phyloP scores from a whole-genome alignment of 192 early-diverging fungal genomes.

The Spinellus fusiger region DNA sequence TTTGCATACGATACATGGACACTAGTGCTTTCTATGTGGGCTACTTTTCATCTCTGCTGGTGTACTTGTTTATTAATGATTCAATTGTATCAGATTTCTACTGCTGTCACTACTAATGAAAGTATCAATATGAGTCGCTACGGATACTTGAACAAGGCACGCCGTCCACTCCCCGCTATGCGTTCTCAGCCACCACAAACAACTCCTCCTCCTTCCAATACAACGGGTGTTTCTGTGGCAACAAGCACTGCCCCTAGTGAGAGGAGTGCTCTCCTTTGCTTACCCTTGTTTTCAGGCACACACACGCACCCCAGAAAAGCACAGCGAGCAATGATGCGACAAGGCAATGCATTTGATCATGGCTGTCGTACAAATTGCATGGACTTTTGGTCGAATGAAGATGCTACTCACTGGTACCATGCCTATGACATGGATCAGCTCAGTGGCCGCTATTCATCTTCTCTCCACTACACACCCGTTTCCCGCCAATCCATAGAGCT shows the following conservation, averaged over 20 bases:
- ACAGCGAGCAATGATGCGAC: slow-evolving; percentile 17
- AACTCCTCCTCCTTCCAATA: no score
- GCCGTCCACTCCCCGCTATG: slow-evolving; percentile 12
- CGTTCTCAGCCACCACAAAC: no score
- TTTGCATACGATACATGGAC: slow-evolving; percentile 74
- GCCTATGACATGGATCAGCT: slow-evolving; percentile 38
- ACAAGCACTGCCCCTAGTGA: slow-evolving; percentile 1
- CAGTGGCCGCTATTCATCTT: neutral
- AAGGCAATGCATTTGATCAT: slow-evolving; percentile 73
- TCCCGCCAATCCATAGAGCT: neutral
- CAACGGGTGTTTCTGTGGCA: no score
- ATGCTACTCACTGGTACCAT: slow-evolving; percentile 48
- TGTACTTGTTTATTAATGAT: slow-evolving; percentile 62
- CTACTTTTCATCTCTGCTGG: slow-evolving; percentile 75
- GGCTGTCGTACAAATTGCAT: slow-evolving; percentile 76
- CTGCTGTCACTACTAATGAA: slow-evolving; percentile 88
- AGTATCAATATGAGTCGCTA: slow-evolving; percentile 76
- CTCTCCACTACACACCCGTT: neutral
- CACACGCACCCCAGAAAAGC: slow-evolving; percentile 25
- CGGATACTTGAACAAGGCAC: slow-evolving; percentile 36
- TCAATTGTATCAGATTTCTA: slow-evolving; percentile 74
- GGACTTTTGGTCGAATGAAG: slow-evolving; percentile 73
- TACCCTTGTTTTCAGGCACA: slow-evolving; percentile 32
- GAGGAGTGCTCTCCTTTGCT: slow-evolving; percentile 13
- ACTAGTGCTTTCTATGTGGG: slow-evolving; percentile 67